Percentiles rank a stretch among this genome's conserved stretches.
phyloP scores from a whole-genome alignment of 305 asterid genomes.

The Fraxinus floribunda region DNA sequence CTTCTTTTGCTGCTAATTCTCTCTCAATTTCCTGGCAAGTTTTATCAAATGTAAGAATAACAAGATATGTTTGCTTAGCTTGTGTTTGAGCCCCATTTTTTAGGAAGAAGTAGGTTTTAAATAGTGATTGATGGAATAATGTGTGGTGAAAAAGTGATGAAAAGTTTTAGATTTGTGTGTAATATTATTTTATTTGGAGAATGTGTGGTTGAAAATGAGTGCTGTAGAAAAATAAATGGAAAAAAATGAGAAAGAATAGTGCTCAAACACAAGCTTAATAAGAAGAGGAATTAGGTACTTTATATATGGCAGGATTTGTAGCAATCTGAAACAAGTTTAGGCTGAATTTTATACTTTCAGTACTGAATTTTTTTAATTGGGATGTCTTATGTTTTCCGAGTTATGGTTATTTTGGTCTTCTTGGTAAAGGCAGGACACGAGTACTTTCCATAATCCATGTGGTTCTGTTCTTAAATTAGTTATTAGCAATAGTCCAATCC shows the following conservation, averaged over 20 bases:
- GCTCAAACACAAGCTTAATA: no score
- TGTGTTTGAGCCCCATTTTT: no score
- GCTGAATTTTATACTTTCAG: background rate
- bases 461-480: background rate
- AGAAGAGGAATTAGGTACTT: background rate
- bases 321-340: background rate
- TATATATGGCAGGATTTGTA: background rate
- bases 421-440: background rate
- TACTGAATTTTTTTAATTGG: background rate
- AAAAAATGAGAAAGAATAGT: no score
- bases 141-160: no score
- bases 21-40: conserved; percentile 71
- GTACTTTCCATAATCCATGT: background rate
- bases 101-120: no score
- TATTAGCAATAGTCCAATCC: background rate
- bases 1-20: conserved; percentile 84
- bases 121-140: no score
- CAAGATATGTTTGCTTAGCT: background rate
- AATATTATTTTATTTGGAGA: no score
- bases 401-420: background rate
- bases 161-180: no score
- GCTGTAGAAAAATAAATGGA: no score
- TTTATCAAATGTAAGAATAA: background rate
- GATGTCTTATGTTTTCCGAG: background rate
- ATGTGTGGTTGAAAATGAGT: no score